A percentile compares a stretch with the other conserved stretches of the same genome.
These are phyloP conservation scores for Lophiotrema nucula DNA, from an alignment of 495 filamentous ascomycete genomes.

Conservation along the genomic window DNA sequence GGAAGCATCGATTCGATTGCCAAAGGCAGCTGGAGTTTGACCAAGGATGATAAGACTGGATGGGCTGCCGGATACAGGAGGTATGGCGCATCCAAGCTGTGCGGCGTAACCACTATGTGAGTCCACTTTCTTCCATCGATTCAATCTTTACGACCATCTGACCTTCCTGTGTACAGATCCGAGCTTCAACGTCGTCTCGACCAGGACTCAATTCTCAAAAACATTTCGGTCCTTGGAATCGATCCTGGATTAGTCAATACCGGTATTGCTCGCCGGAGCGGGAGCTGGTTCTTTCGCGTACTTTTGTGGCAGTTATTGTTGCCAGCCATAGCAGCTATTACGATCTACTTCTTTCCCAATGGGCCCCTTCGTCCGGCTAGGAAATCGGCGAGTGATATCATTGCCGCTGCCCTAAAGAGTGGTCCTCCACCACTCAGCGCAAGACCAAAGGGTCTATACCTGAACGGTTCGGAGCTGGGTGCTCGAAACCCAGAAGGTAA, in stretches of 20 bases:
- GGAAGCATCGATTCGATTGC: constrained; percentile 1
- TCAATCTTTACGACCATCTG: neutral
- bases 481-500: constrained; percentile 1
- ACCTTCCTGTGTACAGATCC: neutral
- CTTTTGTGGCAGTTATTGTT: constrained; percentile 5
- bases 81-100: constrained; percentile 11
- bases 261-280: neutral
- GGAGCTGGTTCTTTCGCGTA: constrained; percentile 2
- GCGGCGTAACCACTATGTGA: constrained; percentile 2
- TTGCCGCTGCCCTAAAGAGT: neutral
- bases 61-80: neutral
- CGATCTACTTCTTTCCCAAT: constrained; percentile 2
- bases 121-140: neutral
- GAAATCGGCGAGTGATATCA: constrained; percentile 6
- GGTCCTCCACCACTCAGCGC: constrained; percentile 1
- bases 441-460: constrained; percentile 5
- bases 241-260: constrained; percentile 5
- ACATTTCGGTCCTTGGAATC: constrained; percentile 12
- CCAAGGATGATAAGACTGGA: constrained; percentile 3
- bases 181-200: constrained; percentile 14
- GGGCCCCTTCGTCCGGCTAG: neutral
- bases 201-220: constrained; percentile 3
- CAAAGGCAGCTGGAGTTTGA: constrained; percentile 7
- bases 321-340: neutral
- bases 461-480: constrained; percentile 3